Percentiles rank a stretch among this genome's conserved stretches.
Conservation (phyloP, 1,284 basidiomycete genomes). For the Boletus mariae region DNA sequence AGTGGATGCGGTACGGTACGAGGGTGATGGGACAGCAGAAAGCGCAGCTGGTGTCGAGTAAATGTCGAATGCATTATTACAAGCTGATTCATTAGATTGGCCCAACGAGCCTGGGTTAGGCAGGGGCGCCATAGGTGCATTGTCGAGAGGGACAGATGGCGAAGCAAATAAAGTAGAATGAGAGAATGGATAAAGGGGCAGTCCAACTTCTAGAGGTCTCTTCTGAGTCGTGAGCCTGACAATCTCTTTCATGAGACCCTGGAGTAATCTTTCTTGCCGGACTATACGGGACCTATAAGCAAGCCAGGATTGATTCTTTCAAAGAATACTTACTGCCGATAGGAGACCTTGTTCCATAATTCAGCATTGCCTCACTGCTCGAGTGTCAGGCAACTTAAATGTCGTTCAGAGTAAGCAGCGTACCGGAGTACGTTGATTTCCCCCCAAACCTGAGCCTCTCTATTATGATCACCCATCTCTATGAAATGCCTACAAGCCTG, state of each 20-base stretch:
- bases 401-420: slow-evolving; percentile 12
- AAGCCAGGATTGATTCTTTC: slow-evolving; percentile 2
- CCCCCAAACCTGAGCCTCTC: slow-evolving; percentile 75
- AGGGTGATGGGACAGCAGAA: slow-evolving; percentile 4
- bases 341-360: slow-evolving; percentile 72
- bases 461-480: slow-evolving; percentile 63
- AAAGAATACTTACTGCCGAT: slow-evolving; percentile 62
- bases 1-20: slow-evolving; percentile 9
- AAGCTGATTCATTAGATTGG: slow-evolving; percentile 10
- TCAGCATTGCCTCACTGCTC: slow-evolving; percentile 71
- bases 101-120: slow-evolving; percentile 27
- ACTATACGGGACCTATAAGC: slow-evolving; percentile 39
- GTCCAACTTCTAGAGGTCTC: slow-evolving; percentile 69
- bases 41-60: slow-evolving; percentile 8
- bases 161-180: slow-evolving; percentile 60
- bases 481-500: slow-evolving; percentile 82
- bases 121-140: slow-evolving; percentile 37
- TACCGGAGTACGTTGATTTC: slow-evolving; percentile 79
- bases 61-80: slow-evolving; percentile 9
- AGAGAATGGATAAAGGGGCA: slow-evolving; percentile 77
- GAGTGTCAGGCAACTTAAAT: slow-evolving; percentile 11
- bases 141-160: slow-evolving; percentile 16
- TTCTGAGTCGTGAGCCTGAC: slow-evolving; percentile 76
- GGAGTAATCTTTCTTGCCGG: slow-evolving; percentile 76
- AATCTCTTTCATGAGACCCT: slow-evolving; percentile 79